Conservation (phyloP, 345 rosid genomes). For the Euphorbia tirucalli region DNA sequence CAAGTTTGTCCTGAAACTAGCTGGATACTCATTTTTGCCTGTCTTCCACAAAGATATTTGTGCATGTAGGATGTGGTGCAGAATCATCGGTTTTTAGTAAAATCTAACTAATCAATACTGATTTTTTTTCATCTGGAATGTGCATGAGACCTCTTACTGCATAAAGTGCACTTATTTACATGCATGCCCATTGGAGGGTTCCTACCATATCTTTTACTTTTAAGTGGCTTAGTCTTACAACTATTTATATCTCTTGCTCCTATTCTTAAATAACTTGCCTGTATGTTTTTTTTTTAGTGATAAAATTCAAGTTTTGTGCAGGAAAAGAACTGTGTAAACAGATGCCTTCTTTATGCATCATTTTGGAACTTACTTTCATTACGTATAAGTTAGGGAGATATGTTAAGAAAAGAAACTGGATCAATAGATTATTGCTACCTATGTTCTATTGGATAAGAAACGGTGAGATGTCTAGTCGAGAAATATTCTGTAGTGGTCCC, state of each 20-base stretch:
- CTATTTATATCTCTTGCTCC: background rate
- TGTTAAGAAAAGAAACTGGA: background rate
- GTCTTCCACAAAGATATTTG: background rate
- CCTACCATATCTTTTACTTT: background rate
- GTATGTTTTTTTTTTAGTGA: background rate
- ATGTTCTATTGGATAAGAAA: slow-evolving; percentile 1
- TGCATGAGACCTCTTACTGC: background rate
- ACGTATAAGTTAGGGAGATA: background rate
- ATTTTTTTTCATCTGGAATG: background rate
- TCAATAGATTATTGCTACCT: background rate
- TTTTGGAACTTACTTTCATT: background rate
- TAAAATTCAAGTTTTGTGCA: background rate
- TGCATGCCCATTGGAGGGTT: background rate
- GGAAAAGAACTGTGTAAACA: background rate
- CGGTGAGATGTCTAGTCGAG: background rate
- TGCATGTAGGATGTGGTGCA: background rate
- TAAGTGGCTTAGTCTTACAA: background rate
- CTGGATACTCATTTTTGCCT: background rate
- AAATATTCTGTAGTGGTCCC: background rate
- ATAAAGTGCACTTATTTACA: background rate
- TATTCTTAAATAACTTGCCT: background rate
- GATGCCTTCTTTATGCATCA: background rate
- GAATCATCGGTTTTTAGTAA: background rate
- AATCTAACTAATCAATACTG: background rate
- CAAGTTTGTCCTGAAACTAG: slow-evolving; percentile 9